Conservation (phyloP, 345 rosid genomes). For the Barbarea vulgaris region DNA sequence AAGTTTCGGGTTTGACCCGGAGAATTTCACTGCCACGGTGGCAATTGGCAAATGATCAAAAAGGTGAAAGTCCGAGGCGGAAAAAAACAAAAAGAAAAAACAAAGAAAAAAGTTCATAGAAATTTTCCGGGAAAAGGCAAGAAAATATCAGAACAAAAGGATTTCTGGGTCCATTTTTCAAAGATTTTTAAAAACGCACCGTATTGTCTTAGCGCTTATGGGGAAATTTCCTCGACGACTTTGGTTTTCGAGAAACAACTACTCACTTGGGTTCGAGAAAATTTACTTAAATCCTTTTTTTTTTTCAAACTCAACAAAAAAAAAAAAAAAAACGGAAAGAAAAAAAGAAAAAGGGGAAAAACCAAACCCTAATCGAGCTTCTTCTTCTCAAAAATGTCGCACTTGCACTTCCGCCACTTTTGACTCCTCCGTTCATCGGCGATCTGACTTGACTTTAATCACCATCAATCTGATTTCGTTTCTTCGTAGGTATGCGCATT, state of each 20-base stretch:
- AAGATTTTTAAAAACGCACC: slow-evolving; percentile 34
- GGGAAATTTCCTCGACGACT: slow-evolving; percentile 32
- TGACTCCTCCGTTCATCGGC: slow-evolving; percentile 28
- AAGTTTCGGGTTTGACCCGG: background rate
- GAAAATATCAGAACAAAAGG: slow-evolving; percentile 25
- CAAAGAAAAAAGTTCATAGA: slow-evolving; percentile 1
- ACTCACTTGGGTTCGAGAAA: slow-evolving; percentile 18
- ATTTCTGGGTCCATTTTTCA: slow-evolving; percentile 25
- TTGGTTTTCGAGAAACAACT: slow-evolving; percentile 29
- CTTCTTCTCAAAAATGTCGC: slow-evolving; percentile 12
- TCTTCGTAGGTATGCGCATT: slow-evolving; percentile 22
- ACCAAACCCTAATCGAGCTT: slow-evolving; percentile 36
- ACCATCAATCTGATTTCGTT: background rate
- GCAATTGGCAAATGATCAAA: slow-evolving; percentile 3
- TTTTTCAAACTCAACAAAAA: background rate
- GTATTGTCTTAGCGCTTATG: slow-evolving; percentile 25
- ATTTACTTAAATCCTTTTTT: background rate
- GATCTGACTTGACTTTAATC: slow-evolving; percentile 1
- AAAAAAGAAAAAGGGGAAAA: background rate
- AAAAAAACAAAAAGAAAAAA: background rate
- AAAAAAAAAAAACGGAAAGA: background rate
- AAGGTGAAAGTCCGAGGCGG: background rate
- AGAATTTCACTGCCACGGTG: slow-evolving; percentile 9
- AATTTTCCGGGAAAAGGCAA: slow-evolving; percentile 45
- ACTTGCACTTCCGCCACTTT: background rate